Base-by-base conservation (phyloP, 345 rosid species). In the Melaleuca quinquenervia region DNA sequence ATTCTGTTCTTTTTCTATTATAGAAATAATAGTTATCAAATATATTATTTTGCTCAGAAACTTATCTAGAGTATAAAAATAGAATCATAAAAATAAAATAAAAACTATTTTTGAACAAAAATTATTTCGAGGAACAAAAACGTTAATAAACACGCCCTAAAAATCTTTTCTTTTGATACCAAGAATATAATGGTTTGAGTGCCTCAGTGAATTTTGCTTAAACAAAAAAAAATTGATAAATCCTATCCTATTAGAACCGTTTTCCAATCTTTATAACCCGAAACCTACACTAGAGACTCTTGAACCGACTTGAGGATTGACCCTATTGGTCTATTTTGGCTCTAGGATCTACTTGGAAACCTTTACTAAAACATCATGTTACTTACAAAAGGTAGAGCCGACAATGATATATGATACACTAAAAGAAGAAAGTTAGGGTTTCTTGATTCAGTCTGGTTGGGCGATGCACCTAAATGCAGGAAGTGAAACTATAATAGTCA, bases 381-480 rank as follows among this genome's bases (percentile, higher is more conserved):
- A 26, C 24, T 56, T 56, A 56, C 27, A 26, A 26, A 27, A 27
- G 27, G 26, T 6, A n/a, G 0, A 58, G 8, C 1, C 1, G n/a
- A 58, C 8, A 13, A 58, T 3, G n/a, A 13, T 13, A 5, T 32
- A n/a, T n/a, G 70, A 58, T n/a, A 58, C n/a, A n/a, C 18, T n/a
- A 58, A 58, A 51, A 58, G 32, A 58, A n/a, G 18, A n/a, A n/a
- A 58, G 6, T 58, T n/a, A 3, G 5, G 8, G 4, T 6, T 13
- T 12, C 29, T 58, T 14, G 8, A 58, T 58, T 4, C 3, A 0
- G n/a, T n/a, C n/a, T 2, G n/a, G 1, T n/a, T 2, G 0, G 6
- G 8, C 16, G 2, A 58, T 1, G n/a, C 18, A 58, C 70, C 18
- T n/a, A n/a, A 8, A n/a, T 27, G n/a, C 9, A 3, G 14, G 18